Percentiles rank a stretch among this genome's conserved stretches.
These are phyloP conservation scores for Cyphellophora attinorum DNA, from an alignment of 2,329 filamentous ascomycete species.

Conservation along the genomic window DNA sequence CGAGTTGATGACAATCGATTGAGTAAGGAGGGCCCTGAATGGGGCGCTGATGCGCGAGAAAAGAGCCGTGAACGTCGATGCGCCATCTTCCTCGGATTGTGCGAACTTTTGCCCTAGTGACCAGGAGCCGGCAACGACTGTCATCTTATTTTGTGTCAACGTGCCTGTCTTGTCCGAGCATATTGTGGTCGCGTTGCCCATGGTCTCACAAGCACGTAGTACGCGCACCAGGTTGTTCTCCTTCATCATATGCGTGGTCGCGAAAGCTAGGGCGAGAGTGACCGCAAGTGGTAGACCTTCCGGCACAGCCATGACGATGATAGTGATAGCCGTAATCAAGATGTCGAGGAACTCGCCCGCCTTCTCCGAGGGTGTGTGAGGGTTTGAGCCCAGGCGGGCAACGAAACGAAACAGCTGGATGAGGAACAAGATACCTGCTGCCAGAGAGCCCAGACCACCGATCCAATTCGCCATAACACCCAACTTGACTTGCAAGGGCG, in stretches of 20 bases:
- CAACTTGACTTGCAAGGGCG: slow-evolving; percentile 66
- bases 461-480: slow-evolving; percentile 69
- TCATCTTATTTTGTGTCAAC: slow-evolving; percentile 66
- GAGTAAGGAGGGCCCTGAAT: slow-evolving; percentile 26
- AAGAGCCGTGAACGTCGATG: slow-evolving; percentile 2
- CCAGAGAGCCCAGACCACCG: slow-evolving; percentile 63
- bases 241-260: slow-evolving; percentile 66
- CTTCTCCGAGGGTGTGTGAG: slow-evolving; percentile 56
- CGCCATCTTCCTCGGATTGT: slow-evolving; percentile 4
- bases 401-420: slow-evolving; percentile 81
- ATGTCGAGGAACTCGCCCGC: slow-evolving; percentile 69
- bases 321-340: slow-evolving; percentile 68
- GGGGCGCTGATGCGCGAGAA: slow-evolving; percentile 6
- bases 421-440: slow-evolving; percentile 71
- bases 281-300: slow-evolving; percentile 69
- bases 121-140: slow-evolving; percentile 62
- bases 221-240: slow-evolving; percentile 71
- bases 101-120: slow-evolving; percentile 47
- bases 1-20: slow-evolving; percentile 42
- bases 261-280: slow-evolving; percentile 67
- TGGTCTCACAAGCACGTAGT: slow-evolving; percentile 68
- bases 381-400: slow-evolving; percentile 50
- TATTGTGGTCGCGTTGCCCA: slow-evolving; percentile 71
- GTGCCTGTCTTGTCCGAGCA: slow-evolving; percentile 76
- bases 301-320: slow-evolving; percentile 70